Base-by-base conservation (phyloP, 2,329 filamentous ascomycete genomes). In the Juglanconis sp. region DNA sequence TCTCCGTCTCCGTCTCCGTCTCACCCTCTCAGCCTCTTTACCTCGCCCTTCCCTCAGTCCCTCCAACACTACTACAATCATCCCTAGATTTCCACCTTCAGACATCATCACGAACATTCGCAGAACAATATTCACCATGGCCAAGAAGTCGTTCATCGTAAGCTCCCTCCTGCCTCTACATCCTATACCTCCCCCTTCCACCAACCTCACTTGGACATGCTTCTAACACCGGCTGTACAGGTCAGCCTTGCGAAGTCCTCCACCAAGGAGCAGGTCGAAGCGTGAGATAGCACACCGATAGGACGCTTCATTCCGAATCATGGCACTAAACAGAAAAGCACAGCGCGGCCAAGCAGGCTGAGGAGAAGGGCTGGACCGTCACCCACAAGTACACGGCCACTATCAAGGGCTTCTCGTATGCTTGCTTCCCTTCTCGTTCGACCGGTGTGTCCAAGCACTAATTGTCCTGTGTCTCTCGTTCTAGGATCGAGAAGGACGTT, bases 341-440 rank as follows among this genome's bases (percentile, higher is more conserved):
- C 68, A 92, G 90, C 56, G 89, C 90, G 63, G 96, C 96, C 86
- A 78, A 93, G 73, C 78, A 87, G 61, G 90, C 87, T 68, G 77
- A 73, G 62, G 83, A 88, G 47, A 86, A 94, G 72, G 94, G 94
- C 71, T 94, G 92, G 72, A 86, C 85, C 75, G 95, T 98, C 77
- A 85, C 79, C 58, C 87, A 95, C 68, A 90, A 95, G 74, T 96
- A 91, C 81, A 63, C 56, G 38, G 88, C 78, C 63, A 77, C 96
- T 68, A 92, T 96, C 83, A 96, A 94, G 80, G 93, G 89, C 61
- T 97, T 97, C 80, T 88, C 90, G 94, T 97, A 86, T 68, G 90
- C 81, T 51, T 38, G 32, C 49, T 51, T 15, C 38, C 50, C 11
- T 34, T 11, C n/a, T 6, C 17, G 13, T 15, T 55, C 6, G 3